Evolutionary conservation across 352 stramenopile species (phyloP).

Genomic region (Paralagenidium karlingii): DNA sequence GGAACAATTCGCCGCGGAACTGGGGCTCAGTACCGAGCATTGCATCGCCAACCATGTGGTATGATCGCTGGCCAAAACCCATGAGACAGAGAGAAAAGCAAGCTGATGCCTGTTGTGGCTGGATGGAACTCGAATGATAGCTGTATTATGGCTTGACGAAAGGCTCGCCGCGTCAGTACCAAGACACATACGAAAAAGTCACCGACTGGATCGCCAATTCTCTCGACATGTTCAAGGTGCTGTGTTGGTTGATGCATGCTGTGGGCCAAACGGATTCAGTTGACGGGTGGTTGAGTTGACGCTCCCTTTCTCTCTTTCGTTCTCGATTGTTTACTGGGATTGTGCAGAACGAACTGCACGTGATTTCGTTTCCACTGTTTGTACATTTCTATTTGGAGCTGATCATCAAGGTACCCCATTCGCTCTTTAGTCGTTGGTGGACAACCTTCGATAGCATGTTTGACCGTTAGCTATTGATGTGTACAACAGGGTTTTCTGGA

Average conservation of each 20-base stretch:
- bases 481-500: constrained; percentile 31
- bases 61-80: no score
- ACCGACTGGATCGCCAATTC: constrained; percentile 77
- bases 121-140: no score
- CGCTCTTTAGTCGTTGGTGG: no score
- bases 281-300: no score
- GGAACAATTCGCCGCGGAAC: no score
- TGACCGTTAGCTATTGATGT: no score
- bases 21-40: no score
- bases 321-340: no score
- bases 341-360: constrained; percentile 48
- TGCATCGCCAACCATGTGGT: no score
- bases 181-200: constrained; percentile 57
- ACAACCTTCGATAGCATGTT: no score
- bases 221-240: constrained; percentile 67
- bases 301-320: no score
- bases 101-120: constrained; percentile 1
- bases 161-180: constrained; percentile 40
- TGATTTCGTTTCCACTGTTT: constrained; percentile 64
- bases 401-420: constrained; percentile 55
- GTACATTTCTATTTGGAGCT: constrained; percentile 76
- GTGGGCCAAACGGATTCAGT: not conserved
- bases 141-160: constrained; percentile 61
- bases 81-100: no score
- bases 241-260: not conserved